phyloP scores from a whole-genome alignment of 164 flowering plant genomes.

The Santalum album region DNA sequence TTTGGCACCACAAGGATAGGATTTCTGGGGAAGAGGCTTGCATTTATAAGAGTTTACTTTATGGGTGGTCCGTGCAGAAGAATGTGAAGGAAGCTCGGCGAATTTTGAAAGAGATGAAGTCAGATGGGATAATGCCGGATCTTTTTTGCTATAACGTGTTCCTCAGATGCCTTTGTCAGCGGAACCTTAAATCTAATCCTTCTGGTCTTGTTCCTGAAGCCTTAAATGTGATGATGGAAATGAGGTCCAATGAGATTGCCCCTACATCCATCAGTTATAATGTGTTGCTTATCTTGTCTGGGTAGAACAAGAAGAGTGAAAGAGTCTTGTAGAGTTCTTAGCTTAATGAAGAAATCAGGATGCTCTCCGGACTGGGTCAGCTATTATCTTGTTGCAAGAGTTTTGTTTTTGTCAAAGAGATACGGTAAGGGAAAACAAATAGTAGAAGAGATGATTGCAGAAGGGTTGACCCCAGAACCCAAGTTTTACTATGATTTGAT shows the following conservation, averaged over 20 bases:
- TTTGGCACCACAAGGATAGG: conserved; percentile 45
- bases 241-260: conserved; percentile 38
- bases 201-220: conserved; percentile 69
- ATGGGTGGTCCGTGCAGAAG: conserved; percentile 56
- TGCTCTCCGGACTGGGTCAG: conserved; percentile 64
- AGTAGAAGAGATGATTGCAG: conserved; percentile 52
- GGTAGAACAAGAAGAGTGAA: conserved; percentile 64
- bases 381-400: conserved; percentile 63
- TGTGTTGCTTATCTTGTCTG: conserved; percentile 61
- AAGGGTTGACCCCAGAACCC: conserved; percentile 37
- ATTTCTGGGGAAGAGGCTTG: conserved; percentile 31
- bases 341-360: conserved; percentile 41
- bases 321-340: conserved; percentile 43
- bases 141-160: conserved; percentile 52
- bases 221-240: conserved; percentile 57
- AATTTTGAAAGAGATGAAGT: conserved; percentile 54
- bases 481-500: conserved; percentile 64
- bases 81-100: conserved; percentile 56
- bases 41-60: conserved; percentile 42
- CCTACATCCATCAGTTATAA: conserved; percentile 55
- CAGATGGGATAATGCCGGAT: conserved; percentile 29
- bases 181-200: conserved; percentile 52
- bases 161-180: conserved; percentile 53
- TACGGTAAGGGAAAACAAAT: conserved; percentile 60
- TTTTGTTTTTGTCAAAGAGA: conserved; percentile 53